A percentile compares a stretch with the other conserved stretches of the same genome.
These are phyloP conservation scores for Leersia perrieri DNA, from an alignment of 176 grass and related monocot species.

Conservation along the genomic window DNA sequence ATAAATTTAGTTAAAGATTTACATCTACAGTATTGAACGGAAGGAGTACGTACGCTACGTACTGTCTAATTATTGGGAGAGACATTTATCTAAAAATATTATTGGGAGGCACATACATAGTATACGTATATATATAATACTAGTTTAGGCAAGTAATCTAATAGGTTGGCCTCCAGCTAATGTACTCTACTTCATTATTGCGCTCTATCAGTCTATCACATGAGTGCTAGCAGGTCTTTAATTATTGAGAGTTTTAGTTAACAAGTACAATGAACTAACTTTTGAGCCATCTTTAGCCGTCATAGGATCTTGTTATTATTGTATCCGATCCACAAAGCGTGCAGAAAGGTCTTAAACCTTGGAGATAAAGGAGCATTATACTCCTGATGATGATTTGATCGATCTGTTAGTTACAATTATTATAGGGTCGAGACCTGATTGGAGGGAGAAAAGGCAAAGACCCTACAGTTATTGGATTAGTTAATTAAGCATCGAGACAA, in stretches of 20 bases:
- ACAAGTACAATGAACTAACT: slow-evolving; percentile 14
- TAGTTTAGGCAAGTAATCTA: neutral
- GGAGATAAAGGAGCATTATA: slow-evolving; percentile 22
- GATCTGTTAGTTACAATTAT: neutral
- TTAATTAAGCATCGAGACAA: neutral
- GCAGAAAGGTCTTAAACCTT: slow-evolving; percentile 19
- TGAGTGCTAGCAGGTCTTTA: neutral
- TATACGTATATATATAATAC: too few relatives aligned
- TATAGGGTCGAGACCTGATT: slow-evolving; percentile 4
- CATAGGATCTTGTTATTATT: slow-evolving; percentile 34
- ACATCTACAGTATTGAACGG: too few relatives aligned
- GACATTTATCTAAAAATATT: too few relatives aligned
- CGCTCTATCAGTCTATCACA: neutral
- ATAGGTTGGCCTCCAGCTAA: neutral
- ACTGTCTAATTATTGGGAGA: too few relatives aligned
- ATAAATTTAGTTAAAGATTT: too few relatives aligned
- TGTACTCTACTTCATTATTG: neutral
- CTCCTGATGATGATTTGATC: neutral
- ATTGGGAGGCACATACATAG: too few relatives aligned
- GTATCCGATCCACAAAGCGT: slow-evolving; percentile 31
- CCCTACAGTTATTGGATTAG: neutral
- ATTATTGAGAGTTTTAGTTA: slow-evolving; percentile 21
- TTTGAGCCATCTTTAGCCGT: slow-evolving; percentile 34
- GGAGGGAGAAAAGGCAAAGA: neutral
- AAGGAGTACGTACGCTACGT: too few relatives aligned